Percentiles rank a stretch among this genome's conserved stretches.
phyloP scores from a whole-genome alignment of 169 alveolate species.

The Babesia bovis region DNA sequence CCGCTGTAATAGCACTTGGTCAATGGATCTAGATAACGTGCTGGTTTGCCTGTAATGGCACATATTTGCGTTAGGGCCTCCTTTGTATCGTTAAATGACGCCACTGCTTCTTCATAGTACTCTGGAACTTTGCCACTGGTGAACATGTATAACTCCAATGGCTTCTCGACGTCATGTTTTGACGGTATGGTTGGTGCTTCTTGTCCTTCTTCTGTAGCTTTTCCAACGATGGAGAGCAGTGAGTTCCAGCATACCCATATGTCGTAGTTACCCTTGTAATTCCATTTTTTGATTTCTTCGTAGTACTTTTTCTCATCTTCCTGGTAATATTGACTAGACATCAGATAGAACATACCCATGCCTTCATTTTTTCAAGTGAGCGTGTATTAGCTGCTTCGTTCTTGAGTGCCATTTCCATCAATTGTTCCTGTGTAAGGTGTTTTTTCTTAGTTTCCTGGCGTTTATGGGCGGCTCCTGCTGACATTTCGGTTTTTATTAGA shows the following conservation, averaged over 20 bases:
- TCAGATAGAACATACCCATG: constrained; percentile 67
- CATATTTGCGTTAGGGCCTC: constrained; percentile 17
- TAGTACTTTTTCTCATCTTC: constrained; percentile 65
- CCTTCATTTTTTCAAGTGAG: constrained; percentile 75
- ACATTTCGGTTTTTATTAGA: background rate
- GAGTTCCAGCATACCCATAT: constrained; percentile 73
- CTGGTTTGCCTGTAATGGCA: constrained; percentile 55
- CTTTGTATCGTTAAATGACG: background rate
- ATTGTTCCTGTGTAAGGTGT: constrained; percentile 77
- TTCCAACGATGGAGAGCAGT: constrained; percentile 53
- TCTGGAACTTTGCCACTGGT: constrained; percentile 68
- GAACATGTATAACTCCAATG: constrained; percentile 64
- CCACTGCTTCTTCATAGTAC: constrained; percentile 18
- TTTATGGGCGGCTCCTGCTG: background rate
- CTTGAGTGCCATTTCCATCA: constrained; percentile 76
- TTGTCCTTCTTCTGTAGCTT: constrained; percentile 29
- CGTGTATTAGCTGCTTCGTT: constrained; percentile 76
- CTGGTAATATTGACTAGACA: constrained; percentile 15
- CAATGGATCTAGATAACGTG: constrained; percentile 59
- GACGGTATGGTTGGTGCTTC: constrained; percentile 12
- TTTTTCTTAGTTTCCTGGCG: background rate
- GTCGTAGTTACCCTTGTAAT: constrained; percentile 68
- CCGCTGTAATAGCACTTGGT: constrained; percentile 48
- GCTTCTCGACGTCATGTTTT: constrained; percentile 57
- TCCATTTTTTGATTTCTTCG: constrained; percentile 52